phyloP scores from a whole-genome alignment of 345 rosid genomes.

The Eucalyptus polybractea region DNA sequence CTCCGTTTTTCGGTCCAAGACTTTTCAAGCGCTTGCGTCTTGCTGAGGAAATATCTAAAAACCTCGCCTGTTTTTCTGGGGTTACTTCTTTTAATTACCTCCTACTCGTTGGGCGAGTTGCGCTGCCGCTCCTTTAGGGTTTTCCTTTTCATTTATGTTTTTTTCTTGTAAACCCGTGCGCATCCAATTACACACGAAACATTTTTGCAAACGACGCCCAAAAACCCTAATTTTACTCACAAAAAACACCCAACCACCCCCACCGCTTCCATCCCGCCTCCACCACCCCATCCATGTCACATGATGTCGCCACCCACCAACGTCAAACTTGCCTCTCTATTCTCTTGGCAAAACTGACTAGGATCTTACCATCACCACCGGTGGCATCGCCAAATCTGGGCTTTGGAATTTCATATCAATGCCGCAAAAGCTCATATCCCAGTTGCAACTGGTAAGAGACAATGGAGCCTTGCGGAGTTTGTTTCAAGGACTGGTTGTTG shows the following conservation, averaged over 20 bases:
- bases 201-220: neutral
- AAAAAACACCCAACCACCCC: neutral
- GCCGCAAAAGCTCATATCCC: neutral
- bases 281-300: neutral
- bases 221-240: neutral
- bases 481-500: accelerated
- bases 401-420: neutral
- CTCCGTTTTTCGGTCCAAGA: neutral
- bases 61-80: neutral
- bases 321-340: neutral
- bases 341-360: neutral
- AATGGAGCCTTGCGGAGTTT: neutral
- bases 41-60: neutral
- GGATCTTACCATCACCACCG: neutral
- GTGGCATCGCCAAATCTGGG: neutral
- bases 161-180: neutral
- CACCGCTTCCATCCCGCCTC: neutral
- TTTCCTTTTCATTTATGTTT: neutral
- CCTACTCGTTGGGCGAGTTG: neutral
- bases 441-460: neutral
- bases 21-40: neutral
- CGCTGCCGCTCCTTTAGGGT: neutral
- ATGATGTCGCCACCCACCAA: neutral
- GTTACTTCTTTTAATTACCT: neutral
- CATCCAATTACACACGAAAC: neutral